Percentiles rank a stretch among this genome's conserved stretches.
phyloP scores from a whole-genome alignment of 2,329 filamentous ascomycete genomes.

The Botrytis hyacinthi region DNA sequence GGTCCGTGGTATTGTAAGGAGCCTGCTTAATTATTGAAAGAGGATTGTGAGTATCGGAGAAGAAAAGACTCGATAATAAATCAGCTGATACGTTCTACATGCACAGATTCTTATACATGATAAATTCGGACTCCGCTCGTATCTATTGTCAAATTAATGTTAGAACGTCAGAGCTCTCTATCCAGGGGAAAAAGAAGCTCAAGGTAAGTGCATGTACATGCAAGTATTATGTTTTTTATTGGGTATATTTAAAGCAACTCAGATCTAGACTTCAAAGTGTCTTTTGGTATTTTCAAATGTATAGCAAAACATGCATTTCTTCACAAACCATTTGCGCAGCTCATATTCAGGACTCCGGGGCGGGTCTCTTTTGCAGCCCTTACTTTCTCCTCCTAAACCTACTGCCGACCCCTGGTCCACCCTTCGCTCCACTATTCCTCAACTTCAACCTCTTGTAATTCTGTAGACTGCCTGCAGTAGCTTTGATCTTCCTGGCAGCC shows the following conservation, averaged over 20 bases:
- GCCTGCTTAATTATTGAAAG: background rate
- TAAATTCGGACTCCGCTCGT: no score
- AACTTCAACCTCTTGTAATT: conserved; percentile 68
- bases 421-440: conserved; percentile 60
- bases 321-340: background rate
- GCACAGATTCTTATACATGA: background rate
- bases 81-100: background rate
- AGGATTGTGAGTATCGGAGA: background rate
- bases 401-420: conserved; percentile 56
- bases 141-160: no score
- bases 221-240: background rate
- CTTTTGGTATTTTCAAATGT: background rate
- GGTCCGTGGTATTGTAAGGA: background rate
- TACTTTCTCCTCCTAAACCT: conserved; percentile 54
- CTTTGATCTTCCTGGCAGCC: conserved; percentile 59
- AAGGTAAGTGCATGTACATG: background rate
- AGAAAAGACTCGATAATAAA: background rate
- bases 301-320: background rate
- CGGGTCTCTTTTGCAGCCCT: background rate
- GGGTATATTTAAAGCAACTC: background rate
- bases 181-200: background rate
- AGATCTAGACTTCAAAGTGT: background rate
- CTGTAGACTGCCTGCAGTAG: conserved; percentile 53
- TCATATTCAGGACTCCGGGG: background rate
- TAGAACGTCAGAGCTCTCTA: background rate